Base-by-base conservation (phyloP, 2,329 filamentous ascomycete genomes). In the Elsinoe batatas region DNA sequence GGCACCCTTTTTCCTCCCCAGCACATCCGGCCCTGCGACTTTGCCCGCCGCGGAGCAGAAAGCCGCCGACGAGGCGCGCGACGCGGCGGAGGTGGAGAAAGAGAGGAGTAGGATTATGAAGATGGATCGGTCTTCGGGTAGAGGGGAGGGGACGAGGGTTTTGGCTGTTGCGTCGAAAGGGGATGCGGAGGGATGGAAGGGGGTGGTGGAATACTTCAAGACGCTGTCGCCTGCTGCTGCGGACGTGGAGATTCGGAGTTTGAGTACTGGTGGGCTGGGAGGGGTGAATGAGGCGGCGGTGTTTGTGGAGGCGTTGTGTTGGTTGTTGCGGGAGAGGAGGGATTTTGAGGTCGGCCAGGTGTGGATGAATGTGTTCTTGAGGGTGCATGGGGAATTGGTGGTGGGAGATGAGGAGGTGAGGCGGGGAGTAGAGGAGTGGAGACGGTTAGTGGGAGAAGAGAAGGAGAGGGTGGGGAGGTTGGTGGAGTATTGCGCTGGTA, bases 281-380 rank as follows among this genome's bases (percentile, higher is more conserved):
- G 57, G 58, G 12, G 81, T 59, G 82, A 85, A 65, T 57, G 93
- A 97, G 69, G 74, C 95, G 15, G 74, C 84, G 0, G 77, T 83
- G 54, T 98, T 98, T 66, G 83, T 97, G 53, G 71, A 75, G n/a
- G 90, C 90, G 1, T 71, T 98, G 56, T 94, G 88, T 0, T 77
- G 74, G 54, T 78, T 86, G 11, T 74, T 97, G 53, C 72, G 75
- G 42, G 75, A 81, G 51, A 82, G 84, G 60, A 81, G 80, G 47
- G 93, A 97, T 69, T 98, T 95, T 69, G 93, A 98, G 71, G 78
- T 98, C 37, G 87, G 89, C 13, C 91, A 97, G 70, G 89, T 90
- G 0, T 98, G 93, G 91, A 97, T 98, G 90, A 84, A 86, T 1
- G 91, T 97, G 1, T 95, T 97, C 65, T 68, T 98, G 58, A 81